phyloP scores from a whole-genome alignment of 2,329 filamentous ascomycete genomes.

The Penicillium rolfsii region DNA sequence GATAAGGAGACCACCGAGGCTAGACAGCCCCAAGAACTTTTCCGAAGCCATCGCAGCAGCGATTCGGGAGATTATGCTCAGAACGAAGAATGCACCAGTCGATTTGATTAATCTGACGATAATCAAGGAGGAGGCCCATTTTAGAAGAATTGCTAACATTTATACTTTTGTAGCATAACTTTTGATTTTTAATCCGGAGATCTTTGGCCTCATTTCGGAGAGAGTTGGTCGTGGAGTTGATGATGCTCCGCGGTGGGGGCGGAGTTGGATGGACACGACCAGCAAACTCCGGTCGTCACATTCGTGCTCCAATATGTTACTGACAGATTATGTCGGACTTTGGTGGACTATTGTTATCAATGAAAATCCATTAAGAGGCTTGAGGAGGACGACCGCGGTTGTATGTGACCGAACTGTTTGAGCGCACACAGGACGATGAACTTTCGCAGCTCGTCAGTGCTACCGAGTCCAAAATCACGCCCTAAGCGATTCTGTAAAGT shows the following conservation, averaged over 20 bases:
- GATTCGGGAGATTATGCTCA: neutral
- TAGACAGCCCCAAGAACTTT: neutral
- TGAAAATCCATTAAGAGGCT: neutral
- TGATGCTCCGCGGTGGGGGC: neutral
- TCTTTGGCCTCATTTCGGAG: neutral
- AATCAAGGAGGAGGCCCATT: neutral
- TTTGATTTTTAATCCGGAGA: neutral
- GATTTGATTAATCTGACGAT: neutral
- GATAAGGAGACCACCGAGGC: neutral
- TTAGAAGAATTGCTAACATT: neutral
- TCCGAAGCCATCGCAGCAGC: neutral
- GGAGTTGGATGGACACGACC: conserved; percentile 15
- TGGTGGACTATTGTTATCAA: neutral
- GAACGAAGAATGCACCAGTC: neutral
- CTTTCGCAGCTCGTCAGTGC: conserved; percentile 24
- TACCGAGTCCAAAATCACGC: conserved; percentile 16
- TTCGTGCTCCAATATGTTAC: neutral
- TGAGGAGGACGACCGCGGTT: neutral
- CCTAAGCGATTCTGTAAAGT: conserved; percentile 15
- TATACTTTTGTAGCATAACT: neutral
- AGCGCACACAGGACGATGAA: conserved; percentile 27
- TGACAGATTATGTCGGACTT: conserved; percentile 2
- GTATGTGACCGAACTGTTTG: conserved; percentile 17
- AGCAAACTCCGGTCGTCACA: conserved; percentile 7
- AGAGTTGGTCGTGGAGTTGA: neutral